These are phyloP conservation scores for Aspergillus fumigatiaffinis DNA, from an alignment of 2,329 filamentous ascomycete genomes.

Conservation along the genomic window DNA sequence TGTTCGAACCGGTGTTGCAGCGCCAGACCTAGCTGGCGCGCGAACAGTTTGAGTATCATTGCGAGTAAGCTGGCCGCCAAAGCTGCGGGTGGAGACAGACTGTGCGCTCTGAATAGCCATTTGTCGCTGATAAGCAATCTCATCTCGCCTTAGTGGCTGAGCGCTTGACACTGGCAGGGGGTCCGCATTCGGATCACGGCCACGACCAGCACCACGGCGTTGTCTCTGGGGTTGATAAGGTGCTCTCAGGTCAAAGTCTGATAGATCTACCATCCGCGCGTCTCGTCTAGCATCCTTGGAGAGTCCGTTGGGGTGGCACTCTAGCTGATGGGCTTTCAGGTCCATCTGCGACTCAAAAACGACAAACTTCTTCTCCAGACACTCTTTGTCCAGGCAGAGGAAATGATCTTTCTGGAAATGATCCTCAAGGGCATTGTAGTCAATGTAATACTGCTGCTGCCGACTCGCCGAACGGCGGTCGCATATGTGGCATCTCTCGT, in stretches of 20 bases:
- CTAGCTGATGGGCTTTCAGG: conserved; percentile 86
- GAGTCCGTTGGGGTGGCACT: conserved; percentile 71
- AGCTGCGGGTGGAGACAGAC: conserved; percentile 72
- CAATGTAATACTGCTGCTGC: conserved; percentile 82
- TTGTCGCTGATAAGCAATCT: conserved; percentile 86
- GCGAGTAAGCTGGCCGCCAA: conserved; percentile 77
- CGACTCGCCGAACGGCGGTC: conserved; percentile 62
- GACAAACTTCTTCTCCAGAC: conserved; percentile 94
- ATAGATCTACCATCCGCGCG: conserved; percentile 79
- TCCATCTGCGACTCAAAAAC: conserved; percentile 96
- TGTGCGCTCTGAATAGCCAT: conserved; percentile 88
- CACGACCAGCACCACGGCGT: conserved; percentile 60
- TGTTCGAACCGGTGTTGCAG: conserved; percentile 23
- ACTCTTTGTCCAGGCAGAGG: conserved; percentile 78
- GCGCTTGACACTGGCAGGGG: conserved; percentile 70
- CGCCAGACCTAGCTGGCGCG: conserved; percentile 38
- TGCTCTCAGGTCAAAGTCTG: conserved; percentile 73
- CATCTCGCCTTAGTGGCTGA: conserved; percentile 76
- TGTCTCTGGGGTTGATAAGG: conserved; percentile 63
- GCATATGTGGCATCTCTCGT: conserved; percentile 93
- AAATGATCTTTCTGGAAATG: conserved; percentile 90
- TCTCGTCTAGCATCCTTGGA: conserved; percentile 82
- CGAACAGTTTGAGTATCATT: conserved; percentile 44
- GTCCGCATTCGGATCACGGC: conserved; percentile 83
- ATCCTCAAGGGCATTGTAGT: conserved; percentile 80